Percentiles rank a stretch among this genome's conserved stretches.
phyloP scores from a whole-genome alignment of 305 asterid genomes.

The Solanum hybrid region DNA sequence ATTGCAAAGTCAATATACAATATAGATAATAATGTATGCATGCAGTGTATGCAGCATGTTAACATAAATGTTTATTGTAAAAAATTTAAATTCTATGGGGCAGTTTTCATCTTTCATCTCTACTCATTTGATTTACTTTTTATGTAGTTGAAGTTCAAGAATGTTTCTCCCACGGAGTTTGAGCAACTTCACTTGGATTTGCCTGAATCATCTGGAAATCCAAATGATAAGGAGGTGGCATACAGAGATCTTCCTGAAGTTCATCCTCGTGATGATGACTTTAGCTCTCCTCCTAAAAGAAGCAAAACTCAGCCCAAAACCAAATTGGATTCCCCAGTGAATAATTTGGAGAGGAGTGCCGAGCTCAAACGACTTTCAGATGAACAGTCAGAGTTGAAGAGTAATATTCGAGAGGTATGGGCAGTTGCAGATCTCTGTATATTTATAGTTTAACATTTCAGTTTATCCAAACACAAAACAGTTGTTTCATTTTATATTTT shows the following conservation, averaged over 20 bases:
- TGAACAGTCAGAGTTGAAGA: slow-evolving; percentile 3
- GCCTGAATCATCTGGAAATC: slow-evolving; percentile 2
- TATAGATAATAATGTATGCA: background rate
- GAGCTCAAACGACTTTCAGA: slow-evolving; percentile 1
- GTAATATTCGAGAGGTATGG: slow-evolving; percentile 3
- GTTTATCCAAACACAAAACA: background rate
- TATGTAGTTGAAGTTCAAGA: slow-evolving; percentile 1
- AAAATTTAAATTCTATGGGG: background rate
- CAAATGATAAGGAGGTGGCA: background rate
- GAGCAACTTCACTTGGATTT: slow-evolving; percentile 4
- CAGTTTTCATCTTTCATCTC: background rate
- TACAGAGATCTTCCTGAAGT: background rate
- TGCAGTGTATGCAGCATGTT: background rate
- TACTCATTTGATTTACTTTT: background rate
- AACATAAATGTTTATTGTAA: background rate
- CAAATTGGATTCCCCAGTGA: background rate
- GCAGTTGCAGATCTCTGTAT: background rate
- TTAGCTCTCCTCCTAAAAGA: background rate
- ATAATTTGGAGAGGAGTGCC: background rate
- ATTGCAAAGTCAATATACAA: background rate
- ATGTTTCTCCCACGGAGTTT: slow-evolving; percentile 2
- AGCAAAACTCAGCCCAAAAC: background rate
- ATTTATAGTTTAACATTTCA: background rate
- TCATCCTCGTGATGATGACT: background rate
- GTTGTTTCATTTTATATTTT: background rate